Evolutionary conservation across 139 green algal genomes (phyloP), one percentile per base, ranked within the genome.

Genomic region (Haematococcus lacustris): DNA sequence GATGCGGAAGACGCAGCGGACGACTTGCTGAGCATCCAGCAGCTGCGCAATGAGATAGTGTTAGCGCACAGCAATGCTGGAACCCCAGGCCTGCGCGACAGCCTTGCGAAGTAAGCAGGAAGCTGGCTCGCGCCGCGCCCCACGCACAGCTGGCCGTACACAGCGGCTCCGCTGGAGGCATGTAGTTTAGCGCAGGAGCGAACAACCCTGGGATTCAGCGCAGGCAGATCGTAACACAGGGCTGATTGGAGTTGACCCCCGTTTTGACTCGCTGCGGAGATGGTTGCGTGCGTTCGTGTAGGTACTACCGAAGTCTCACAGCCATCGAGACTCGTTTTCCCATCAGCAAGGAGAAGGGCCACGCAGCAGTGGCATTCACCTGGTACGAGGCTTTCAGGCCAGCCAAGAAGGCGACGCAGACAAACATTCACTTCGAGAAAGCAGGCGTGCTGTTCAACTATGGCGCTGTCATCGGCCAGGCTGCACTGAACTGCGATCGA

Each of bases 371-470:
- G 33, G 68, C 26, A 3, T 91, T 92, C 80, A 69, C 71, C 37
- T 93, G 87, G 88, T 80, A 79, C 65, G 93, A 98, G 70, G 91
- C 93, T 28, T 96, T 98, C 78, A 79, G 85, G 28, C 71, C 80
- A n/a, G 83, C 70, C 51, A 91, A 90, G 60, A 78, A 78, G 33
- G 64, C 34, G 38, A 62, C 53, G 26, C 86, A 94, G 79, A 51
- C 65, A 40, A 97, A 91, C 80, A 89, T 98, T 3, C 88, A 96
- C 80, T 94, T 94, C 60, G 94, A 98, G 73, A 96, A 96, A 77
- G 91, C 94, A 0, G 79, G 86, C 4, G 78, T 97, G n/a, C 65
- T 94, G 40, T 98, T 98, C 84, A 98, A 98, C 83, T 62, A 97
- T 34, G 94, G 68, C 1, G 87, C 92, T 1, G 75, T 91, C 47